A percentile compares a stretch with the other conserved stretches of the same genome.
phyloP scores from a whole-genome alignment of 1,139 yeast species.

The Kurtzmaniella natalensis region DNA sequence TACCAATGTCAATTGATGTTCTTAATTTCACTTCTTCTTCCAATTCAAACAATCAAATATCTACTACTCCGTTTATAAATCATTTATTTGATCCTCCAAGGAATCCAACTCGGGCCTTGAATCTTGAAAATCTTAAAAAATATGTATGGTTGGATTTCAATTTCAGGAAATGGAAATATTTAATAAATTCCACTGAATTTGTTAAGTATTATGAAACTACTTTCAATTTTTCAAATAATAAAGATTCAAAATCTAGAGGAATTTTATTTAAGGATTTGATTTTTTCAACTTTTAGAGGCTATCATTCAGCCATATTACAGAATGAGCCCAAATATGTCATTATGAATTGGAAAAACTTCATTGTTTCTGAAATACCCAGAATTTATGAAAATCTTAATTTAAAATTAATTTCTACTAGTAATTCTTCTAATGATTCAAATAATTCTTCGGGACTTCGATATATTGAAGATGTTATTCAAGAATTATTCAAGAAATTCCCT shows the following conservation, averaged over 20 bases:
- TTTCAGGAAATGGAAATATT: conserved; percentile 23
- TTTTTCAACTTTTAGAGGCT: conserved; percentile 16
- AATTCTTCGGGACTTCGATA: no score
- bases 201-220: conserved; percentile 12
- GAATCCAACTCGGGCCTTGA: conserved; percentile 7
- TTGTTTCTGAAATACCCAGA: conserved; percentile 15
- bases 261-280: conserved; percentile 19
- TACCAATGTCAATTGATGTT: neutral
- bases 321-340: conserved; percentile 21
- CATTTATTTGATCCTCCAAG: conserved; percentile 4
- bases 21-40: no score
- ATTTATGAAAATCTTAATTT: conserved; percentile 1
- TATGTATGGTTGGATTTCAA: conserved; percentile 27
- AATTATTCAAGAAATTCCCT: conserved; percentile 15
- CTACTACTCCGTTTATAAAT: neutral
- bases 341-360: conserved; percentile 34
- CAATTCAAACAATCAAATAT: neutral
- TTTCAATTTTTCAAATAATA: conserved; percentile 7
- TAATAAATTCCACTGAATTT: conserved; percentile 12
- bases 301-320: conserved; percentile 14
- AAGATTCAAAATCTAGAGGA: conserved; percentile 9
- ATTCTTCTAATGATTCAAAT: conserved; percentile 15
- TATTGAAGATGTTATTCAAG: conserved; percentile 14
- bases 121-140: conserved; percentile 18
- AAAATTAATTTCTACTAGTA: neutral